Evolutionary conservation across 2,329 filamentous ascomycete genomes (phyloP).

Genomic region (Periconia sp.): DNA sequence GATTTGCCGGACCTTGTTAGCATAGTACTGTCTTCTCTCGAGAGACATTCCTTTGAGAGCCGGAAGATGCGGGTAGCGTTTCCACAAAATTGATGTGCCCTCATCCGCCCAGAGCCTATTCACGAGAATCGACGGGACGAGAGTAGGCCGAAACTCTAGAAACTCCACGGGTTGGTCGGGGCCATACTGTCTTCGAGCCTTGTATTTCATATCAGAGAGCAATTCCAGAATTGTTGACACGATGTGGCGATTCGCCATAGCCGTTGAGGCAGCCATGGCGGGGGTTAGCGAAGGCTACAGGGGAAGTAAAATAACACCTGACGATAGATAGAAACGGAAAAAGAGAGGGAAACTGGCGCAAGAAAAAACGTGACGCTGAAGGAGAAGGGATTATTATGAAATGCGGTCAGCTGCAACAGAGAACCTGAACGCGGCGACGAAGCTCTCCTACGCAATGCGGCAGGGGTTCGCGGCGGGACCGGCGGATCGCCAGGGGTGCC

Average conservation of each 20-base stretch:
- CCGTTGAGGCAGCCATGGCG: slow-evolving; percentile 29
- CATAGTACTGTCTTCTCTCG: slow-evolving; percentile 36
- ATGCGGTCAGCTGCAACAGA: slow-evolving; percentile 4
- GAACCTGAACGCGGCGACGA: slow-evolving; percentile 13
- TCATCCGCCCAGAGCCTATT: slow-evolving; percentile 42
- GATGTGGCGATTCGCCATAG: slow-evolving; percentile 30
- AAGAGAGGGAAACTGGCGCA: slow-evolving; percentile 6
- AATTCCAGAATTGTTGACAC: slow-evolving; percentile 32
- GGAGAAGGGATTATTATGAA: slow-evolving; percentile 7
- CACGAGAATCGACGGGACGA: slow-evolving; percentile 38
- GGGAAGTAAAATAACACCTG: slow-evolving; percentile 5
- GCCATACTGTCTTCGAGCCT: slow-evolving; percentile 36
- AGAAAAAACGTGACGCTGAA: slow-evolving; percentile 6
- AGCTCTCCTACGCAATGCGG: slow-evolving; percentile 18
- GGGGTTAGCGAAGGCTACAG: slow-evolving; percentile 5
- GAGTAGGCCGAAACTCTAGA: slow-evolving; percentile 40
- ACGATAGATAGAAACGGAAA: neutral
- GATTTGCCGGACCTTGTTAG: slow-evolving; percentile 35
- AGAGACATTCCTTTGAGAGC: slow-evolving; percentile 27
- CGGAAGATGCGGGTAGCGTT: slow-evolving; percentile 35
- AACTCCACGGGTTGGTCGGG: slow-evolving; percentile 40
- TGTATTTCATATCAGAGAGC: slow-evolving; percentile 40
- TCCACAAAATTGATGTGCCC: slow-evolving; percentile 40
- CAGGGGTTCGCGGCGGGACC: slow-evolving; percentile 12
- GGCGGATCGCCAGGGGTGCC: slow-evolving; percentile 22